These are phyloP conservation scores for Leccinum insigne DNA, from an alignment of 1,284 basidiomycete species.

Conservation along the genomic window DNA sequence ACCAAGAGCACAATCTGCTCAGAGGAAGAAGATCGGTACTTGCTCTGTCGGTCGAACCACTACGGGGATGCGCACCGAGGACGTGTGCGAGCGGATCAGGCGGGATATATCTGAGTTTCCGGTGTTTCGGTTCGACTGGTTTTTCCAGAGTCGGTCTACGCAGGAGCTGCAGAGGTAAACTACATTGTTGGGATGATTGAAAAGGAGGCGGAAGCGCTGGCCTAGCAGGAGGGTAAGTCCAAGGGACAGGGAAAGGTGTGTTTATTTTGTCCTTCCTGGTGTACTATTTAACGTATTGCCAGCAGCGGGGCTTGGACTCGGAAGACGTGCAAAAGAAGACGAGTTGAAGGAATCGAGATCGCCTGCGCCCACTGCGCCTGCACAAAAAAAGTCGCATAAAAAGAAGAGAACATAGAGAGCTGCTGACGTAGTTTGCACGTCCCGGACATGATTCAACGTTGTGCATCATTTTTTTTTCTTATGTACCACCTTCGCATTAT, in stretches of 20 bases:
- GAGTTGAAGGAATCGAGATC: conserved; percentile 56
- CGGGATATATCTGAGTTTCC: conserved; percentile 95
- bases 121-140: conserved; percentile 99
- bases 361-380: conserved; percentile 47
- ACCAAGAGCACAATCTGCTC: conserved; percentile 96
- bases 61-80: conserved; percentile 91
- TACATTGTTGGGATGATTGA: conserved; percentile 91
- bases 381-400: conserved; percentile 52
- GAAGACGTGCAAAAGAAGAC: conserved; percentile 56
- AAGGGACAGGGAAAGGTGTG: conserved; percentile 66
- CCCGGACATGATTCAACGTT: background rate
- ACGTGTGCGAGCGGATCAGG: conserved; percentile 96
- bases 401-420: conserved; percentile 48
- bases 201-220: conserved; percentile 78
- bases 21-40: conserved; percentile 97
- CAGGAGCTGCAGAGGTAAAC: conserved; percentile 92
- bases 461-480: too few relatives aligned
- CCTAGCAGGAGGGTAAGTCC: conserved; percentile 65
- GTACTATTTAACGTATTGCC: conserved; percentile 1
- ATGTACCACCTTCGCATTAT: too few relatives aligned
- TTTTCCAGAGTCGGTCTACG: conserved; percentile 94
- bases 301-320: conserved; percentile 66
- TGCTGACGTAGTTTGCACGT: background rate
- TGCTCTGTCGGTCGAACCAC: conserved; percentile 88
- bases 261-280: conserved; percentile 3